Evolutionary conservation across 2,329 filamentous ascomycete genomes (phyloP), one percentile per base, ranked within the genome.

Genomic region (Arthrobotrys sinensis): DNA sequence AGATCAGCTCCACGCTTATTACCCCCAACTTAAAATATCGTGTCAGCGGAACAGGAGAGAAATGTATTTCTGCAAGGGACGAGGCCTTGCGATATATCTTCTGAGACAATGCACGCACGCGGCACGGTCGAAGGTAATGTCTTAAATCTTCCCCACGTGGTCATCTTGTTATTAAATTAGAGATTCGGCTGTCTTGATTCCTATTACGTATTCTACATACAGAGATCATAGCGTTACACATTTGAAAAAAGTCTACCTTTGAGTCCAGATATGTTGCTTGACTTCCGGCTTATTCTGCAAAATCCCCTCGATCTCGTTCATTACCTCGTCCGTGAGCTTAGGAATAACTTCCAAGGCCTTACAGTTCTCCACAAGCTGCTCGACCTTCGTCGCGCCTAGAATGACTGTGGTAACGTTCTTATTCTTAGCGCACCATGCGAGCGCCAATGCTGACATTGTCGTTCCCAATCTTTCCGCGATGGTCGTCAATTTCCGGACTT

Each of bases 351-450:
- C 84, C 71, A 88, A 81, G 24, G 86, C 85, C 79, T 83, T 84
- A 43, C 87, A 83, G 28, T 85, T 84, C 66, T 85, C 84, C 10
- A 79, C 68, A 11, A 86, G 81, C 79, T 86, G 85, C 80, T 86
- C 84, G 4, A 83, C 81, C 68, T 84, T 83, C 24, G 83, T 85
- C 2, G 85, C 85, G 46, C 88, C 88, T 7, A 88, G 85, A 65
- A 89, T 89, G 80, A 89, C 87, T 0, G 87, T 88, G 80, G 84
- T 85, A 65, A 90, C 89, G 75, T 90, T 87, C 36, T 86, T 84
- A 82, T 90, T 90, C 84, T 88, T 89, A 32, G 88, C 85, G 57
- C 85, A 85, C 89, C 89, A 90, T 0, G 89, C 89, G 38, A 90
- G 84, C n/a, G 88, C 86, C 6, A 90, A 85, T 73, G 89, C 87